These are phyloP conservation scores for Russula griseocarnosa DNA, from an alignment of 768 basidiomycete species.

Conservation along the genomic window DNA sequence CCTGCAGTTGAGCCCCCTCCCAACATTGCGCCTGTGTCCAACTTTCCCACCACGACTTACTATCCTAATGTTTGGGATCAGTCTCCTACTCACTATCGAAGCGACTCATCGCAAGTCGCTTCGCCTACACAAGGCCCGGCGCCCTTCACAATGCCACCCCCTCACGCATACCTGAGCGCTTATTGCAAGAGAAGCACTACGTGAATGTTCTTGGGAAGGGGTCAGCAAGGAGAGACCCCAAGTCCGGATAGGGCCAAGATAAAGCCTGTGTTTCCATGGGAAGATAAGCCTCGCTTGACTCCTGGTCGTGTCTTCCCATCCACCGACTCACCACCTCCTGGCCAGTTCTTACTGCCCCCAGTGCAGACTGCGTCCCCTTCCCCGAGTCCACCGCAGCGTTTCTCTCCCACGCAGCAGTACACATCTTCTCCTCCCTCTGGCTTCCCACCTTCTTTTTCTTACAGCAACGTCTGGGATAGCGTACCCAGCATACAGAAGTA, in stretches of 20 bases:
- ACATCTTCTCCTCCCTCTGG: conserved; percentile 40
- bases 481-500: conserved; percentile 78
- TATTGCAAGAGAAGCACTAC: conserved; percentile 73
- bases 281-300: conserved; percentile 61
- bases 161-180: conserved; percentile 59
- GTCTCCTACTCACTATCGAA: conserved; percentile 42
- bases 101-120: conserved; percentile 31
- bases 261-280: conserved; percentile 92
- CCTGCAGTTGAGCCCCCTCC: conserved; percentile 79
- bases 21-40: conserved; percentile 48
- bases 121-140: conserved; percentile 30
- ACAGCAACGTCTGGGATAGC: conserved; percentile 81
- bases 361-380: conserved; percentile 19
- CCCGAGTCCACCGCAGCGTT: conserved; percentile 30
- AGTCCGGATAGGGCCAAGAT: conserved; percentile 71
- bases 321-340: conserved; percentile 30
- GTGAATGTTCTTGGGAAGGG: conserved; percentile 48
- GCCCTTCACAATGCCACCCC: conserved; percentile 61
- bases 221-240: conserved; percentile 43
- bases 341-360: conserved; percentile 23
- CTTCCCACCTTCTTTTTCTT: conserved; percentile 56
- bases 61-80: conserved; percentile 88
- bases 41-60: conserved; percentile 70
- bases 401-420: conserved; percentile 24
- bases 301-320: conserved; percentile 67